Evolutionary conservation across 1,284 basidiomycete genomes (phyloP), one percentile per base, ranked within the genome.

Genomic region (Albatrellus sp.): DNA sequence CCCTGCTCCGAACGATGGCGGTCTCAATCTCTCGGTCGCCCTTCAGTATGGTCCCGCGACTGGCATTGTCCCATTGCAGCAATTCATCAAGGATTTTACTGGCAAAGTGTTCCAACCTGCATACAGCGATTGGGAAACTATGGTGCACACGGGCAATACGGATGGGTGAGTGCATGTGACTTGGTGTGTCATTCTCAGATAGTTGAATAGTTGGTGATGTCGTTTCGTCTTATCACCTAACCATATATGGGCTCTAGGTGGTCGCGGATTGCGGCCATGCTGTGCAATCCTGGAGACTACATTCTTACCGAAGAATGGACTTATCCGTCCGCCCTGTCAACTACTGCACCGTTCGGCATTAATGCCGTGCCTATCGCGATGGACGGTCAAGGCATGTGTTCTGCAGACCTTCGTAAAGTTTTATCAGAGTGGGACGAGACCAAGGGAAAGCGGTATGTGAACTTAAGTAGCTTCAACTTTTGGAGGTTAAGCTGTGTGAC

Each of bases 111-210:
- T 75, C 60, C 66, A 72, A 47, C 88, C 87, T 0, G 81, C 64
- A 0, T 87, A 84, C 57, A 56, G 62, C n/a, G 74, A 89, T 57
- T 87, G 69, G 59, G 64, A 70, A 7, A 75, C 72, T 2, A 57
- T 88, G 14, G 57, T 83, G 8, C 75, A 84, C 50, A 72, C 72
- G 10, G 87, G 87, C 13, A 85, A 86, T 49, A 91, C 88, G 0
- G 88, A 89, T 56, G 87, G 75, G 32, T 76, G 59, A 53, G 61
- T 45, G 6, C 29, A 30, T 33, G 10, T 4, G 11, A 34, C 31
- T 42, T 24, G 36, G 19, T 34, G 34, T 20, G 31, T 38, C 30
- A 1, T 42, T 45, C 10, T 32, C 42, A 24, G 14, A n/a, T 19
- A 36, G 38, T 30, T 39, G 32, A 51, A 43, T 9, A 20, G 37